Evolutionary conservation across 345 rosid species (phyloP).

Genomic region (Ailanthus altissimus): DNA sequence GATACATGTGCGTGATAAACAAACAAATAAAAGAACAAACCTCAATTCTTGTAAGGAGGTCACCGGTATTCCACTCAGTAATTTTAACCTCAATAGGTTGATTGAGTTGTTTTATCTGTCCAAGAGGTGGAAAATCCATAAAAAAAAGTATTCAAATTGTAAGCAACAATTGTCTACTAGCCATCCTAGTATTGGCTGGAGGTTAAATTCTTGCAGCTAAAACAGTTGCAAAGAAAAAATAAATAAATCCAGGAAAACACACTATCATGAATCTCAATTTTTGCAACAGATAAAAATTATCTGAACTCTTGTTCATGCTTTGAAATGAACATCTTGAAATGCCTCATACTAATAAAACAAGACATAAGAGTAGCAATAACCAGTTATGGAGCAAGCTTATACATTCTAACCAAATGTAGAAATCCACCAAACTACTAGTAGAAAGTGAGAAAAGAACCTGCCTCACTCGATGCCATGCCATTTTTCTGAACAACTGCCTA

Average conservation of each 20-base stretch:
- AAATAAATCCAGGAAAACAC: background rate
- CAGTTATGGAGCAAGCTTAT: conserved; percentile 12
- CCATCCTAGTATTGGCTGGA: background rate
- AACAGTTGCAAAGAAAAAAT: background rate
- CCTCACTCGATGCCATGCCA: conserved; percentile 98
- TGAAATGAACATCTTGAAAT: conserved; percentile 3
- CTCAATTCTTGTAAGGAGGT: conserved; percentile 87
- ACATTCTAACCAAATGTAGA: background rate
- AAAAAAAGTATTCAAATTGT: conserved; percentile 5
- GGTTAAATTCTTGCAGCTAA: conserved; percentile 4
- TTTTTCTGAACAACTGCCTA: conserved; percentile 60
- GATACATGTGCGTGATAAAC: conserved; percentile 2
- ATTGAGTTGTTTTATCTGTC: conserved; percentile 77
- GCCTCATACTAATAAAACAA: background rate
- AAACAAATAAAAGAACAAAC: conserved; percentile 33
- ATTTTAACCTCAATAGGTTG: conserved; percentile 82
- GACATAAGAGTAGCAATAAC: background rate
- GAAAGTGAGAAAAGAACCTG: conserved; percentile 83
- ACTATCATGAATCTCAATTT: background rate
- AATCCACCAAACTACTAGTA: conserved; percentile 1
- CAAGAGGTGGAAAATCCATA: conserved; percentile 14
- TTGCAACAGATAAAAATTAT: background rate
- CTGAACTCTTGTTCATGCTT: background rate
- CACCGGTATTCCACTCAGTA: conserved; percentile 91
- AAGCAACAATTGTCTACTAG: conserved; percentile 5